These are phyloP conservation scores for Ettlia oleoabundans DNA, from an alignment of 139 green algal genomes.

Conservation along the genomic window DNA sequence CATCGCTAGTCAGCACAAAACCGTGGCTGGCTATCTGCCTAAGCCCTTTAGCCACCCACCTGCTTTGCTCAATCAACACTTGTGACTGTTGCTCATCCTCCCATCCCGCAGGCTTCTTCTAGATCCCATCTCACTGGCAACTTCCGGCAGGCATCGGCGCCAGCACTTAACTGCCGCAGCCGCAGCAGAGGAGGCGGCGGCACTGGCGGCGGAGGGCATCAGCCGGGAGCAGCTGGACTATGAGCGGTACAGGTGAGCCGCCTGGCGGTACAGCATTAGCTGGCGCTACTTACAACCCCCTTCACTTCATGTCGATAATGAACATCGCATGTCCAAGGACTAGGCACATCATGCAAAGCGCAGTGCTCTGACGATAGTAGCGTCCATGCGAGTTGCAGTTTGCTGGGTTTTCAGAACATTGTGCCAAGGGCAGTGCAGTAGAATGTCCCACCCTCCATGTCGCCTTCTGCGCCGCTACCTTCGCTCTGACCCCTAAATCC, in stretches of 20 bases:
- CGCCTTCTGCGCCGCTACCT: neutral
- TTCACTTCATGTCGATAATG: no score
- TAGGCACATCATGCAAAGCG: no score
- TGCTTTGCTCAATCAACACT: no score
- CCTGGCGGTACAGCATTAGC: neutral
- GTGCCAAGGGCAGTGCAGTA: no score
- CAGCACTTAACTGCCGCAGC: neutral
- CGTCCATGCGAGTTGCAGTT: no score
- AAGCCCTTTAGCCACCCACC: neutral
- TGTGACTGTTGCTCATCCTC: neutral
- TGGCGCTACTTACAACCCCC: neutral
- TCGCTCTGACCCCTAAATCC: neutral
- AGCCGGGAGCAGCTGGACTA: conserved; percentile 8
- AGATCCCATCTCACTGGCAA: neutral
- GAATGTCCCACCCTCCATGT: no score
- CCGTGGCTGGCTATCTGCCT: neutral
- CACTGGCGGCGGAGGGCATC: neutral
- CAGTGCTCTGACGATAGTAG: no score
- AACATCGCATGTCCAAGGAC: no score
- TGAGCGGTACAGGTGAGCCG: conserved; percentile 32
- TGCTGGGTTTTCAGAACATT: no score
- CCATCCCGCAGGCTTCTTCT: conserved; percentile 14
- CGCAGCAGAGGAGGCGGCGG: neutral
- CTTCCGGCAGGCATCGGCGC: neutral
- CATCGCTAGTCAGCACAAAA: neutral